A percentile compares a stretch with the other conserved stretches of the same genome.
Conservation (phyloP, 2,329 filamentous ascomycete genomes). For the Cercospora brassicicola region DNA sequence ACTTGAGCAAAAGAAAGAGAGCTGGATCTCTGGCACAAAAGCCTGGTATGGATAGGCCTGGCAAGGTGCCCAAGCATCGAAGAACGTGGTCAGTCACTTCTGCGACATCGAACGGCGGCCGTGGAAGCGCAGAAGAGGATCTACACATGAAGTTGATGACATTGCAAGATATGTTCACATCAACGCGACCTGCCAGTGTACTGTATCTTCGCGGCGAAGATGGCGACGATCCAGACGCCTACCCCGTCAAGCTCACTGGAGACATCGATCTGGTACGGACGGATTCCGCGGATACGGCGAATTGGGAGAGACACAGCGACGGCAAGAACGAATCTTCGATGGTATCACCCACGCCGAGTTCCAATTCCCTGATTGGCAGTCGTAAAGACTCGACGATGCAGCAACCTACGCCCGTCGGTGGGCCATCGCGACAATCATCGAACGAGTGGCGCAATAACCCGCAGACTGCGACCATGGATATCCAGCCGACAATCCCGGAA, state of each 20-base stretch:
- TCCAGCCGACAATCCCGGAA: slow-evolving; percentile 46
- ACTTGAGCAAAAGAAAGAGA: slow-evolving; percentile 62
- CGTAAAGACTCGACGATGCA: slow-evolving; percentile 47
- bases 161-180: slow-evolving; percentile 85
- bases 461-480: slow-evolving; percentile 54
- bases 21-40: slow-evolving; percentile 53
- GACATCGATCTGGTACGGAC: slow-evolving; percentile 61
- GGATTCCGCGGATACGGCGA: slow-evolving; percentile 48
- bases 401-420: slow-evolving; percentile 46
- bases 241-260: slow-evolving; percentile 72
- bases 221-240: slow-evolving; percentile 73
- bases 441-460: slow-evolving; percentile 55
- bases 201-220: slow-evolving; percentile 76
- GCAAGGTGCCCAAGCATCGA: slow-evolving; percentile 88
- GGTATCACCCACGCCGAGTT: slow-evolving; percentile 53
- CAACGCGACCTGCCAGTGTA: slow-evolving; percentile 74
- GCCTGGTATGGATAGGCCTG: slow-evolving; percentile 59
- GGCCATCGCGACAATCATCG: slow-evolving; percentile 48
- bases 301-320: slow-evolving; percentile 53
- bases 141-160: slow-evolving; percentile 74
- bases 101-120: slow-evolving; percentile 47
- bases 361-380: slow-evolving; percentile 46
- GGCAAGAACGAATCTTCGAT: slow-evolving; percentile 57
- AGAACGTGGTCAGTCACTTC: slow-evolving; percentile 95
- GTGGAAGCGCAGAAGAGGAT: slow-evolving; percentile 62